phyloP scores from a whole-genome alignment of 73 alveolate species.

The Paramecium sonneborni region DNA sequence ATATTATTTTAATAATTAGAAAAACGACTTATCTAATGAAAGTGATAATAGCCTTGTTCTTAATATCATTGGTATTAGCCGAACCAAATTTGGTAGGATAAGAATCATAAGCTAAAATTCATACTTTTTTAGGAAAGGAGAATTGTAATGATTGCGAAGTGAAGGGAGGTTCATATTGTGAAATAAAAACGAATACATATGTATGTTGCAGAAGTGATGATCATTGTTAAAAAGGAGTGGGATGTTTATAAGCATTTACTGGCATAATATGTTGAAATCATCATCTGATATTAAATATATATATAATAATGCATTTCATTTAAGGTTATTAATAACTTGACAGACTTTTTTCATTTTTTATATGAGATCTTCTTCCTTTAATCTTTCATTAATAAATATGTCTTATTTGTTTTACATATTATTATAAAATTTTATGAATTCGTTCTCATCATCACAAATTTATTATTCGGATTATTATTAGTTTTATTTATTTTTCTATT shows the following conservation, averaged over 20 bases:
- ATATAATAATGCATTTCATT: not conserved
- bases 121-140: slow-evolving; percentile 6
- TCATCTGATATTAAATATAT: not conserved
- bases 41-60: not conserved
- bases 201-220: slow-evolving; percentile 37
- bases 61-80: not conserved
- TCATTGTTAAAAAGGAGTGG: slow-evolving; percentile 5
- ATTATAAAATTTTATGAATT: no score
- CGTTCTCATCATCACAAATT: no score
- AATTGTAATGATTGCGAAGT: slow-evolving; percentile 36
- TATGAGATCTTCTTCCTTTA: not conserved
- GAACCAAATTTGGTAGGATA: slow-evolving; percentile 2
- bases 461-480: no score
- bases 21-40: not conserved
- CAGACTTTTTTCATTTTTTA: not conserved
- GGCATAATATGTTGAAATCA: slow-evolving; percentile 29
- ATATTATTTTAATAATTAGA: not conserved
- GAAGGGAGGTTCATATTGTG: slow-evolving; percentile 35
- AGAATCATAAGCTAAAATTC: not conserved
- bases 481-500: no score
- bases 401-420: no score
- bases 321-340: not conserved
- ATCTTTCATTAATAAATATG: no score
- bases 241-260: slow-evolving; percentile 20
- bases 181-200: not conserved